Evolutionary conservation across 2,329 filamentous ascomycete genomes (phyloP), one percentile per base, ranked within the genome.

Genomic region (Fusarium staphyleae): DNA sequence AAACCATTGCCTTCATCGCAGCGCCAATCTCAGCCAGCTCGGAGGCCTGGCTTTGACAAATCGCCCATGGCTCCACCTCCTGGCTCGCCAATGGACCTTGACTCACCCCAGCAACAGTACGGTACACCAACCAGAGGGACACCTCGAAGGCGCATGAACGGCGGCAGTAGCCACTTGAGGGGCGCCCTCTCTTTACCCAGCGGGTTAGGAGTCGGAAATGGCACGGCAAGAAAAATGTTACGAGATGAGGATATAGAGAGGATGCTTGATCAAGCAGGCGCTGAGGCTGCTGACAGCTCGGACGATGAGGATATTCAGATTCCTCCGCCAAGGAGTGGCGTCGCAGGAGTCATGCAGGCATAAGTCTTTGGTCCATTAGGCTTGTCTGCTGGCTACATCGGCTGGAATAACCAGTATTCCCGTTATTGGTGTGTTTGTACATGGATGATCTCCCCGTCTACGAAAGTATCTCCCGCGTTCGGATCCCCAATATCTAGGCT

Each of bases 241-340:
- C 74, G 74, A 2, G 82, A 84, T 30, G 81, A 81, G 34, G 82
- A 86, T 32, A 83, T 86, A 49, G 82, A 86, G 52, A 75, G 77
- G 30, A 84, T 86, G 79, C 71, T 86, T 33, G 82, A 85, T 50
- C 75, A 76, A 29, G 81, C 76, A 3, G 78, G 75, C 3, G 79
- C 77, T 3, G 78, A 78, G 18, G 75, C 71, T 26, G 73, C 73
- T n/a, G 80, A 81, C 48, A 83, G 81, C 14, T 83, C 84, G 36
- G 84, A 83, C 13, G 83, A 85, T 24, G 79, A 78, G 26, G 82
- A 85, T 65, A 86, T 86, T 48, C 71, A 78, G 43, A 71, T 84
- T 6, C 81, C 80, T 0, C 57, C 61, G 45, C 68, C 62, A 34
- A 68, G 56, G 48, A 67, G 63, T 33, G 68, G 68, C 46, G 66